Evolutionary conservation across 2,329 filamentous ascomycete species (phyloP).

Genomic region (Hypoxylon sp.): DNA sequence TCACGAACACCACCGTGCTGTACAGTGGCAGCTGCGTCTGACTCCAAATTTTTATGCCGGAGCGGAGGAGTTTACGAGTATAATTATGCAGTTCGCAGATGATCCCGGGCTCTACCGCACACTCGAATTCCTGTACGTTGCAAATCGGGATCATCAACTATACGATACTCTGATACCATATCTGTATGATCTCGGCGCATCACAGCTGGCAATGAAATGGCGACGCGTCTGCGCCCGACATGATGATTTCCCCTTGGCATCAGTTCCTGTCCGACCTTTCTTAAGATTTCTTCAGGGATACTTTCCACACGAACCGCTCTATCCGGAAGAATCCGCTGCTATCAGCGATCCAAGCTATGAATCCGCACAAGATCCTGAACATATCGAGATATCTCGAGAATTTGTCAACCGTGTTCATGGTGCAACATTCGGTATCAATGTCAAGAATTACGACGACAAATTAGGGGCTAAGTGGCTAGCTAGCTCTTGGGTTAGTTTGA

Average conservation of each 20-base stretch:
- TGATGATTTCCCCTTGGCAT: conserved; percentile 59
- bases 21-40: conserved; percentile 66
- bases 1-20: conserved; percentile 56
- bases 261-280: conserved; percentile 62
- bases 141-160: conserved; percentile 59
- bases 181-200: conserved; percentile 64
- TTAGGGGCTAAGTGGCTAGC: conserved; percentile 88
- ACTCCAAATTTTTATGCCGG: conserved; percentile 61
- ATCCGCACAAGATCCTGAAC: conserved; percentile 33
- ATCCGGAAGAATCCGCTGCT: conserved; percentile 56
- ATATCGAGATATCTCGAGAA: conserved; percentile 52
- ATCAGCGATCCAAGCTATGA: conserved; percentile 27
- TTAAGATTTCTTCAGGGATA: conserved; percentile 64
- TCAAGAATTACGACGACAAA: conserved; percentile 73
- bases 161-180: conserved; percentile 68
- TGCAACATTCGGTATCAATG: conserved; percentile 57
- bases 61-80: conserved; percentile 58
- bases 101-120: conserved; percentile 58
- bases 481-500: conserved; percentile 76
- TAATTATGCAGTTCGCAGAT: conserved; percentile 60
- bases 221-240: conserved; percentile 59
- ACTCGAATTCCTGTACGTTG: conserved; percentile 63
- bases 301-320: conserved; percentile 59
- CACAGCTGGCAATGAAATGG: conserved; percentile 63
- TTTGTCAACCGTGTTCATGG: conserved; percentile 58